A percentile compares a stretch with the other conserved stretches of the same genome.
phyloP scores from a whole-genome alignment of 441 rosid genomes.

The Isatis lusitanica region DNA sequence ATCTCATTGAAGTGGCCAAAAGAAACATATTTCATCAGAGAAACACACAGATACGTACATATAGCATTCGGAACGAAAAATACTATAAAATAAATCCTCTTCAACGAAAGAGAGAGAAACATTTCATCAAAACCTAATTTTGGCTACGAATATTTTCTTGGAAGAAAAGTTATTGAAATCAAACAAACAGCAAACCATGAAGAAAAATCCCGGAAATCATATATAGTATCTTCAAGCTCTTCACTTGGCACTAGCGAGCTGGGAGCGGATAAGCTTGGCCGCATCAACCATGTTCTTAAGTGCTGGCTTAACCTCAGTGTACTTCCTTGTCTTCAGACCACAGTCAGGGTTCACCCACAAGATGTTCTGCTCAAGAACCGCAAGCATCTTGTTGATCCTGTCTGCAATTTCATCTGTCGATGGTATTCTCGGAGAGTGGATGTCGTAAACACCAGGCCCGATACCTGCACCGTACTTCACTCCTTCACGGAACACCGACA shows the following conservation, averaged over 20 bases:
- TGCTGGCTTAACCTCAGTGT: conserved; percentile 90
- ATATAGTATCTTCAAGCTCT: conserved; percentile 27
- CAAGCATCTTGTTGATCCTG: conserved; percentile 94
- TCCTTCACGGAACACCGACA: conserved; percentile 97
- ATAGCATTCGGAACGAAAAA: conserved; percentile 12
- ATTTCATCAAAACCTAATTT: conserved; percentile 30
- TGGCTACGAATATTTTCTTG: conserved; percentile 13
- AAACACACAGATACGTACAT: conserved; percentile 19
- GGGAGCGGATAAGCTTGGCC: conserved; percentile 84
- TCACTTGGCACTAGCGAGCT: conserved; percentile 88
- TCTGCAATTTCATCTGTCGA: conserved; percentile 89
- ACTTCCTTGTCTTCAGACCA: conserved; percentile 94
- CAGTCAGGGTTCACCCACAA: conserved; percentile 99
- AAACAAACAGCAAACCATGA: conserved; percentile 28
- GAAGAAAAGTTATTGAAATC: conserved; percentile 35
- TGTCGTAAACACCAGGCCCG: conserved; percentile 95
- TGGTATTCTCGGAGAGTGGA: conserved; percentile 96
- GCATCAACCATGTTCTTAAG: conserved; percentile 90
- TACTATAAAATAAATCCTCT: conserved; percentile 1
- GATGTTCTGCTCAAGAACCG: conserved; percentile 86
- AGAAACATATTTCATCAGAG: conserved; percentile 13
- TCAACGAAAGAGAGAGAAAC: not conserved
- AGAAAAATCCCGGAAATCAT: conserved; percentile 3
- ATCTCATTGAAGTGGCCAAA: conserved; percentile 8
- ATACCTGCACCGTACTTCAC: conserved; percentile 97